Conservation (phyloP, 2,329 filamentous ascomycete genomes). For the Exophiala oligosperma region DNA sequence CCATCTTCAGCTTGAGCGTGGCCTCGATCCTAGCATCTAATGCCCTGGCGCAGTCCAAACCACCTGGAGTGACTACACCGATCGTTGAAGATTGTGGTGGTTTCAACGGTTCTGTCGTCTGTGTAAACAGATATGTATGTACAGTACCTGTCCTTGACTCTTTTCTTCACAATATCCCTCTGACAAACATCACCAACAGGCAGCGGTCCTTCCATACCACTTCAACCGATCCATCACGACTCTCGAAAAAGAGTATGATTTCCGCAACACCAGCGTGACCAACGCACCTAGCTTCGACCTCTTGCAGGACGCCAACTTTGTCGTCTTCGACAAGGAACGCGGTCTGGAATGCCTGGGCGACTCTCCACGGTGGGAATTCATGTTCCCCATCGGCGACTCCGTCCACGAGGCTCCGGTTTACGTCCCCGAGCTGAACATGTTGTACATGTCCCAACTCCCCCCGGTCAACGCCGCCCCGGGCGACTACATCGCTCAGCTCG, state of each 20-base stretch:
- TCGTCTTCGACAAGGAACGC: conserved; percentile 39
- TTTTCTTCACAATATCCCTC: not conserved
- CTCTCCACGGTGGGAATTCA: conserved; percentile 38
- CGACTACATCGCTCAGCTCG: conserved; percentile 40
- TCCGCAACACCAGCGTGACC: conserved; percentile 36
- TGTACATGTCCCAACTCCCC: conserved; percentile 39
- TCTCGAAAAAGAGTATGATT: conserved; percentile 29
- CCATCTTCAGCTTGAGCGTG: not conserved
- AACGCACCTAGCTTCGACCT: conserved; percentile 36
- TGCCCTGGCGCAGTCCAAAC: conserved; percentile 28
- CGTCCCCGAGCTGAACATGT: conserved; percentile 40
- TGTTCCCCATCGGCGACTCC: conserved; percentile 38
- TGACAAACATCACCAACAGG: not conserved
- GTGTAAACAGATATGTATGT: conserved; percentile 41
- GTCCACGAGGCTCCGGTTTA: conserved; percentile 48
- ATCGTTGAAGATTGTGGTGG: conserved; percentile 33
- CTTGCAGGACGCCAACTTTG: conserved; percentile 37
- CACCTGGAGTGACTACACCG: conserved; percentile 30
- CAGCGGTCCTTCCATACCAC: conserved; percentile 37
- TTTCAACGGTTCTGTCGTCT: conserved; percentile 35
- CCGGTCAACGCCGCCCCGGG: conserved; percentile 32
- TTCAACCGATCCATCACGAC: conserved; percentile 39
- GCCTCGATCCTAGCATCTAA: conserved; percentile 6
- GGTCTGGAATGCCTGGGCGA: conserved; percentile 40
- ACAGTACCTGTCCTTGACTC: not conserved